Conservation (phyloP, 768 basidiomycete genomes). For the Harrya chromipes region DNA sequence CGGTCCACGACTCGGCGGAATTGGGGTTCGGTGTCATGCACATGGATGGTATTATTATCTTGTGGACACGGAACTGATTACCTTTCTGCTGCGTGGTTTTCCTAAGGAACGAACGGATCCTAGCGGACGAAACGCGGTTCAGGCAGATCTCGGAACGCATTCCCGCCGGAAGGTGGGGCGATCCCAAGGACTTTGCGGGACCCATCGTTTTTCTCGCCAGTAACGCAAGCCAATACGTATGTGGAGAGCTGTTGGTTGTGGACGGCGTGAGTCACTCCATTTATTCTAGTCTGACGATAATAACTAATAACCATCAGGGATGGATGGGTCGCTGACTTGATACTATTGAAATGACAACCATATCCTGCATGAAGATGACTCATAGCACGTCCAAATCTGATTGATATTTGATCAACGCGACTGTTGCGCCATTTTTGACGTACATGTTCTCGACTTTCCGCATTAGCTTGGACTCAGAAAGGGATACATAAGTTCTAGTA, state of each 20-base stretch:
- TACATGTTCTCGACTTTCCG: slow-evolving; percentile 11
- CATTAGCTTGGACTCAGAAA: slow-evolving; percentile 3
- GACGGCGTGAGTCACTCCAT: slow-evolving; percentile 54
- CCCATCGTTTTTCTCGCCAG: slow-evolving; percentile 66
- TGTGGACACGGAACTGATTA: slow-evolving; percentile 3
- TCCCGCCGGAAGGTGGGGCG: slow-evolving; percentile 66
- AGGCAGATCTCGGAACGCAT: slow-evolving; percentile 71
- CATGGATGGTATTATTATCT: slow-evolving; percentile 1
- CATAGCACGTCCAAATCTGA: neutral
- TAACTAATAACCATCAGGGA: slow-evolving; percentile 37
- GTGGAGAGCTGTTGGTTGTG: slow-evolving; percentile 63
- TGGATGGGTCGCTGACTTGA: slow-evolving; percentile 54
- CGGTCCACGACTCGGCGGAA: slow-evolving; percentile 1
- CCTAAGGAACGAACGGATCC: slow-evolving; percentile 60
- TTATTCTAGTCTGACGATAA: slow-evolving; percentile 2
- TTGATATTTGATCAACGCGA: slow-evolving; percentile 3
- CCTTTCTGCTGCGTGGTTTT: slow-evolving; percentile 11
- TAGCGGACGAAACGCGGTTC: slow-evolving; percentile 56
- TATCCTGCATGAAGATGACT: slow-evolving; percentile 1
- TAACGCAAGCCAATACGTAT: slow-evolving; percentile 63
- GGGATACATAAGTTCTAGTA: too few species aligned
- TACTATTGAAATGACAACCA: neutral
- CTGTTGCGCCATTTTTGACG: slow-evolving; percentile 11
- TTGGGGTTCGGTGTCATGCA: slow-evolving; percentile 8
- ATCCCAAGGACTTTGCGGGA: slow-evolving; percentile 64